Percentiles rank a stretch among this genome's conserved stretches.
Conservation (phyloP, 768 basidiomycete species). For the Pleurotus pulmonarius region DNA sequence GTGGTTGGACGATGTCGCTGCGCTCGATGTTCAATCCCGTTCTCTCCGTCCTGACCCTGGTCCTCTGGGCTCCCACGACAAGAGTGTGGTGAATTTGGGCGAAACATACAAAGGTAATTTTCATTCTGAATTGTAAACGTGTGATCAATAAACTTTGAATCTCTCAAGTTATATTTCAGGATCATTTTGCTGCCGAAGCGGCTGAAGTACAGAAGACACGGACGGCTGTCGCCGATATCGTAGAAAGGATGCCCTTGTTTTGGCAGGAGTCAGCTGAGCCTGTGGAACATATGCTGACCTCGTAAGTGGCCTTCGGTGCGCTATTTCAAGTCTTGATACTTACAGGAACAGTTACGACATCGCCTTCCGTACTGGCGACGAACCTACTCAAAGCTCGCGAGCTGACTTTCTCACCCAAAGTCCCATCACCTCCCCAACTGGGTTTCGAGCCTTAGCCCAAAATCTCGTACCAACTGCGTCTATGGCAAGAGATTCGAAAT, state of each 20-base stretch:
- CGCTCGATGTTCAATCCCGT: constrained; percentile 25
- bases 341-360: constrained; percentile 53
- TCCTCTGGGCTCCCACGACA: constrained; percentile 41
- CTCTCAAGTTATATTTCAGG: constrained; percentile 35
- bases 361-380: constrained; percentile 48
- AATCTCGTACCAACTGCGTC: constrained; percentile 39
- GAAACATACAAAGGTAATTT: constrained; percentile 53
- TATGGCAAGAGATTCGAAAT: constrained; percentile 39
- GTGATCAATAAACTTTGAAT: neutral
- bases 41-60: constrained; percentile 33
- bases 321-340: neutral
- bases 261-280: constrained; percentile 50
- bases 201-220: constrained; percentile 30
- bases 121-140: neutral
- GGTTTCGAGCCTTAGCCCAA: constrained; percentile 48
- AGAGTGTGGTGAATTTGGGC: constrained; percentile 44
- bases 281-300: constrained; percentile 55
- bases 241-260: constrained; percentile 52
- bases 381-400: constrained; percentile 36
- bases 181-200: constrained; percentile 20
- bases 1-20: constrained; percentile 38
- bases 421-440: constrained; percentile 46
- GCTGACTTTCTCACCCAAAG: constrained; percentile 59
- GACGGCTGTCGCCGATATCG: constrained; percentile 38
- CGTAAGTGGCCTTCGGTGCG: constrained; percentile 32